Conservation (phyloP, 768 basidiomycete genomes). For the Crassisporium funariophilum region DNA sequence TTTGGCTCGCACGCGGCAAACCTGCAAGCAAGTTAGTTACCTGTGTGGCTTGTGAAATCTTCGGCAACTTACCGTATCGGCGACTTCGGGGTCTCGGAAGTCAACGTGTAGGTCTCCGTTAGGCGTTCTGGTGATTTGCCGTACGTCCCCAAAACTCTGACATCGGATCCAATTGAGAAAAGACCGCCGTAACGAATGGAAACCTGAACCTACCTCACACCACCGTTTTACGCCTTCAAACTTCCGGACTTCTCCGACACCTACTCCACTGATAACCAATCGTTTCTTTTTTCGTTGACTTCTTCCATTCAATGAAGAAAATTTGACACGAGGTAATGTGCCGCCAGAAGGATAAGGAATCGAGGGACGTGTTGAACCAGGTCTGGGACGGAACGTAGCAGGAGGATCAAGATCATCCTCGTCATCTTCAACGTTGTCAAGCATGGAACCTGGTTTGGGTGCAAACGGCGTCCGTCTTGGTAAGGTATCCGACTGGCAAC, state of each 20-base stretch:
- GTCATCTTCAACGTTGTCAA: conserved; percentile 28
- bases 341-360: conserved; percentile 18
- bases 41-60: neutral
- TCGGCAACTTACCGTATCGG: conserved; percentile 64
- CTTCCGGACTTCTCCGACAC: conserved; percentile 57
- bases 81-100: conserved; percentile 74
- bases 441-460: conserved; percentile 28
- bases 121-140: conserved; percentile 69
- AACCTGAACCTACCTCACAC: conserved; percentile 62
- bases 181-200: neutral
- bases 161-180: neutral
- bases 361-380: conserved; percentile 15
- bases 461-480: conserved; percentile 32
- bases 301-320: conserved; percentile 43
- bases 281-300: conserved; percentile 59
- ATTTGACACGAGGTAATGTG: conserved; percentile 28
- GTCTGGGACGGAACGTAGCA: conserved; percentile 19
- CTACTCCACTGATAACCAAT: conserved; percentile 72
- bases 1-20: conserved; percentile 76
- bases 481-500: conserved; percentile 4
- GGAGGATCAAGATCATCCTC: conserved; percentile 29
- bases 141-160: conserved; percentile 76
- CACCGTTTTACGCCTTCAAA: conserved; percentile 71
- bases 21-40: too few species aligned
- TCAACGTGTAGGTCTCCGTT: conserved; percentile 80